Evolutionary conservation across 352 stramenopile genomes (phyloP), one percentile per base, ranked within the genome.

Genomic region (Lagenidium giganteum): DNA sequence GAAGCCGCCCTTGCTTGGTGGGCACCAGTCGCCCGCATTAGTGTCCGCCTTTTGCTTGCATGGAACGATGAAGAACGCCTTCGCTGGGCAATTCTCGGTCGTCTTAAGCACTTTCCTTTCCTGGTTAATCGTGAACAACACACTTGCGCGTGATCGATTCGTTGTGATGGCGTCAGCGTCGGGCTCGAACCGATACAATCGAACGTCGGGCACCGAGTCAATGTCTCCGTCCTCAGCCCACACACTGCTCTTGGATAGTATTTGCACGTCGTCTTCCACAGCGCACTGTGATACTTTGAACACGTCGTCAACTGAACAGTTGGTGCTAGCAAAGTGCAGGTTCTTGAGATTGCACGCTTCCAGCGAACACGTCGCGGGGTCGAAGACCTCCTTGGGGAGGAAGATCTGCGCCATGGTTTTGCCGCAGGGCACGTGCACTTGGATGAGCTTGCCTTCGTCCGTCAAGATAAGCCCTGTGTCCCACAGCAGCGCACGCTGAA

Each of bases 401-500:
- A 83, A 76, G 34, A 68, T 41, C 20, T 63, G 51, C 29, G 27
- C 46, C 71, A 82, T 82, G 29, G 59, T 34, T 23, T 72, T 70
- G 24, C 61, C 64, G 34, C 68, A 82, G 18, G 56, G 57, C n/a
- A 67, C 57, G 25, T 69, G 56, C 18, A 84, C 55, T 32, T 84
- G 71, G 7, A 78, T 50, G 6, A 79, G 50, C 12, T 47, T 33
- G 5, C 55, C 61, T 11, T 51, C 44, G 22, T 40, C 57, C 2
- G 66, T 65, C 47, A 69, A 51, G 11, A 84, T 56, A 3, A 82
- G 53, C 0, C 71, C 71, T 2, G 43, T 36, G 35, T 84, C 71
- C 68, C 68, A 84, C 25, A 84, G 45, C 33, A 84, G 31, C 17
- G 71, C 71, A 25, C 71, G 68, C 47, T 84, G 68, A 5, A 82